Conservation (phyloP, 805 yeast genomes). For the Candida coquimbonensis region DNA sequence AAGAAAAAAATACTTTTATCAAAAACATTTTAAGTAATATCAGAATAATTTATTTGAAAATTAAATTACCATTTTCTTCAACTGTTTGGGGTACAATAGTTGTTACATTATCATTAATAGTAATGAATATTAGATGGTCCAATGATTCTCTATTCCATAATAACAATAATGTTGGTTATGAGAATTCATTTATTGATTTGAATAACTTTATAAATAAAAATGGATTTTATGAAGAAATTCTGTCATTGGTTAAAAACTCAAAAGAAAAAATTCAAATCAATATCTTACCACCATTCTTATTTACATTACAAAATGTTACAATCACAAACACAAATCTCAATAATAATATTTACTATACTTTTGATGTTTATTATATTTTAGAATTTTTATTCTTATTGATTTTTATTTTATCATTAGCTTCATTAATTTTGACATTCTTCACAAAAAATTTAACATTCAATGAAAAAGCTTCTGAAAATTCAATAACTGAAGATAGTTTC, state of each 20-base stretch:
- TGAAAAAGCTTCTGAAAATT: conserved; percentile 11
- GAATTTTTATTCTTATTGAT: conserved; percentile 48
- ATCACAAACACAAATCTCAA: conserved; percentile 9
- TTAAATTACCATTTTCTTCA: conserved; percentile 32
- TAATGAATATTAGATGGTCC: conserved; percentile 30
- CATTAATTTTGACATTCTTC: conserved; percentile 36
- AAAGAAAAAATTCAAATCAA: neutral
- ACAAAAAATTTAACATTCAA: conserved; percentile 19
- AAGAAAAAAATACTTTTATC: neutral
- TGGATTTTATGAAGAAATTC: conserved; percentile 16
- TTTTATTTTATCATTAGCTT: conserved; percentile 44
- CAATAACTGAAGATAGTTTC: conserved; percentile 17
- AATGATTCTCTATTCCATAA: conserved; percentile 11
- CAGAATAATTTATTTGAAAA: conserved; percentile 15
- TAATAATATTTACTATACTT: conserved; percentile 29
- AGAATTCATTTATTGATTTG: neutral
- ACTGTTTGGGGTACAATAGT: conserved; percentile 26
- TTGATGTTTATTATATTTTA: conserved; percentile 44
- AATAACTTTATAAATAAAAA: conserved; percentile 14
- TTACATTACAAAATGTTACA: neutral
- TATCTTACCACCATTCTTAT: neutral
- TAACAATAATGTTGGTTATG: neutral
- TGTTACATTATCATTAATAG: conserved; percentile 22
- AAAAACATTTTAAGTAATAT: neutral
- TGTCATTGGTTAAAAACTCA: neutral